Conservation (phyloP, 2,329 filamentous ascomycete species). For the Leptographium galeiforme region DNA sequence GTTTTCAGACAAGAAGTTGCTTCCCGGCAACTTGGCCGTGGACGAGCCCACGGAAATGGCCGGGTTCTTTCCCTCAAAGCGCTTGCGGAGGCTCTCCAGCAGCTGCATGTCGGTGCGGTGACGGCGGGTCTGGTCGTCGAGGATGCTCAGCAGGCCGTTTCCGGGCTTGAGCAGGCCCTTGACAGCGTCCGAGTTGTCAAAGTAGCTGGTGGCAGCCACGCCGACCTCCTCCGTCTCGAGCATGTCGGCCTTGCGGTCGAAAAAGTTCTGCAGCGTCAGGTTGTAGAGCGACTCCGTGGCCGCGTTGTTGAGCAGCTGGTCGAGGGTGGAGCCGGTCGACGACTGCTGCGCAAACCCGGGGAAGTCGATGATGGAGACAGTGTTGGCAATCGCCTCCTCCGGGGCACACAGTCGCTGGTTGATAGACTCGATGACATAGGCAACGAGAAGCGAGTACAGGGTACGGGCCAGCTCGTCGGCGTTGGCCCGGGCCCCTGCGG, state of each 20-base stretch:
- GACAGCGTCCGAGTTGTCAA: conserved; percentile 92
- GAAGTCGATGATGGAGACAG: conserved; percentile 89
- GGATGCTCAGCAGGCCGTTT: conserved; percentile 83
- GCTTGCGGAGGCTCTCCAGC: conserved; percentile 77
- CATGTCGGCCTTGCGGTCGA: conserved; percentile 84
- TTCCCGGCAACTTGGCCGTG: conserved; percentile 66
- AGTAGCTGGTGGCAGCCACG: conserved; percentile 87
- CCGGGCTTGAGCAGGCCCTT: conserved; percentile 82
- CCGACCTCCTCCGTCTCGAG: conserved; percentile 87
- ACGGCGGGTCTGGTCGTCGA: conserved; percentile 89
- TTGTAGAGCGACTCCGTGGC: conserved; percentile 89
- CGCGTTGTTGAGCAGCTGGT: conserved; percentile 90
- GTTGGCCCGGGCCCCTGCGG: conserved; percentile 75
- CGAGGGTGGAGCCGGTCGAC: conserved; percentile 71
- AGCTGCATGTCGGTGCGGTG: conserved; percentile 82
- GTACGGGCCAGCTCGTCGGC: conserved; percentile 90
- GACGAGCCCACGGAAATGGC: conserved; percentile 69
- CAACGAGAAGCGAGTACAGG: conserved; percentile 84
- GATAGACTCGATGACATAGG: conserved; percentile 83
- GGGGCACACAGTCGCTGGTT: conserved; percentile 80
- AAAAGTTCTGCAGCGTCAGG: conserved; percentile 87
- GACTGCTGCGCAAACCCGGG: conserved; percentile 82
- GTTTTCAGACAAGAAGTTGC: conserved; percentile 81
- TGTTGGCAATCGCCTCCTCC: conserved; percentile 84
- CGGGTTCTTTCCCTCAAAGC: conserved; percentile 88